Base-by-base conservation (phyloP, 1,284 basidiomycete genomes). In the Malassezia brasiliensis region DNA sequence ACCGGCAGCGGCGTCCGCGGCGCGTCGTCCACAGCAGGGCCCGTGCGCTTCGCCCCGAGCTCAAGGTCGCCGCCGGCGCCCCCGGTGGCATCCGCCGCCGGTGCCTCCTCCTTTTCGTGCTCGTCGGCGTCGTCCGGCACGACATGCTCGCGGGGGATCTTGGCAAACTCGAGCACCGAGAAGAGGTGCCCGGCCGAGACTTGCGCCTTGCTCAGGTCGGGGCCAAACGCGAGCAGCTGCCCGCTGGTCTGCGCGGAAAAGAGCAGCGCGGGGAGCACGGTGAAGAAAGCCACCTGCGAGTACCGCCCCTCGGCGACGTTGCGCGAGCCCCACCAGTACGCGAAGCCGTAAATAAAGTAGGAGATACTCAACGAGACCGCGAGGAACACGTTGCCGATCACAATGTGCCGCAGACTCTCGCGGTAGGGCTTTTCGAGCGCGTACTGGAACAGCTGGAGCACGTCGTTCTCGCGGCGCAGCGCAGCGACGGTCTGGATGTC, bases 261-360 rank as follows among this genome's bases (percentile, higher is more conserved):
- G 37, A 69, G 50, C 50, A 69, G 51, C 9, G 67, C 67, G 0
- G 65, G 67, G 5, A 69, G 37, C 10, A 69, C 67, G n/a, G 65
- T 65, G 41, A 69, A 69, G 51, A 69, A 69, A 11, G 66, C 65
- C 36, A 65, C 64, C 45, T 65, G 65, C 5, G 56, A 52, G 40
- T 63, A 66, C 14, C 62, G 53, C 4, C 56, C 62, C 19, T 66
- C 61, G 0, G 65, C 65, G n/a, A 69, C 62, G 32, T 66, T 66
- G 28, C 61, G 57, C 19, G 64, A 66, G 22, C 67, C 67, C 65
- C 65, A 69, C 64, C 64, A 69, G 45, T 69, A 69, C 30, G 67
- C 67, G 46, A 67, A 69, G 9, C 62, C 65, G 39, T 69, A 65
- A 45, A 68, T 62, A 52, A 68, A 68, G 59, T 68, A 68, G 19